Percentiles rank a stretch among this genome's conserved stretches.
Conservation (phyloP, 2,329 filamentous ascomycete species). For the Aspergillus alliaceus region DNA sequence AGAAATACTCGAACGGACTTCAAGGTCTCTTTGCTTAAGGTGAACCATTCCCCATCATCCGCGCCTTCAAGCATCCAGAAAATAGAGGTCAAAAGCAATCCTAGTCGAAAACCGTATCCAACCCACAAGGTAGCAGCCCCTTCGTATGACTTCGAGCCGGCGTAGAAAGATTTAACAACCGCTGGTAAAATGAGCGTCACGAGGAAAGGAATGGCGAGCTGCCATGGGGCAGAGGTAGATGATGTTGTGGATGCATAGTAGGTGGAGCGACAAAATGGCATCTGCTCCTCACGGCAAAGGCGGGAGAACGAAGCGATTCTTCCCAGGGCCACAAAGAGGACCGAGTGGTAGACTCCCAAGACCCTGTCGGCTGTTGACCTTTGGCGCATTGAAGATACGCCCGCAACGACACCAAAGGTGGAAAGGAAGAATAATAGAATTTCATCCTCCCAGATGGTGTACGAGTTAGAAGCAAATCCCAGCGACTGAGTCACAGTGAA, state of each 20-base stretch:
- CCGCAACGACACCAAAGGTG: constrained; percentile 78
- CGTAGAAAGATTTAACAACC: constrained; percentile 80
- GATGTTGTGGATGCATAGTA: constrained; percentile 92
- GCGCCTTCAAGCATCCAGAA: constrained; percentile 92
- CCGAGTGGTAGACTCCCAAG: constrained; percentile 79
- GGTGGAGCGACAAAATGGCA: constrained; percentile 92
- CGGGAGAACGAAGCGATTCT: constrained; percentile 83
- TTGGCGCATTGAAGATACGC: constrained; percentile 73
- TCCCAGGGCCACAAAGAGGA: constrained; percentile 76
- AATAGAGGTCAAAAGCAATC: constrained; percentile 70
- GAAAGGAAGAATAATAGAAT: constrained; percentile 89
- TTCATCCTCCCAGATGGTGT: constrained; percentile 97
- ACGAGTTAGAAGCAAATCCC: constrained; percentile 96
- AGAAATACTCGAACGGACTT: constrained; percentile 75
- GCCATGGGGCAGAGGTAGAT: constrained; percentile 90
- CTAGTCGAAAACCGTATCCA: constrained; percentile 72
- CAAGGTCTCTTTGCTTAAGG: constrained; percentile 60
- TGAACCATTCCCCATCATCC: constrained; percentile 77
- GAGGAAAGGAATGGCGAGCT: constrained; percentile 76
- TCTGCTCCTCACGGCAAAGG: constrained; percentile 95
- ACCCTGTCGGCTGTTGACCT: constrained; percentile 66
- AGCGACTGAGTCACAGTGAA: constrained; percentile 86
- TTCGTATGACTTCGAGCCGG: constrained; percentile 81
- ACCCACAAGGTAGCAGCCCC: constrained; percentile 84
- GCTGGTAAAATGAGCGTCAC: constrained; percentile 70